Conservation (phyloP, 176 grass and related monocot species). For the Eragrostis curvula region DNA sequence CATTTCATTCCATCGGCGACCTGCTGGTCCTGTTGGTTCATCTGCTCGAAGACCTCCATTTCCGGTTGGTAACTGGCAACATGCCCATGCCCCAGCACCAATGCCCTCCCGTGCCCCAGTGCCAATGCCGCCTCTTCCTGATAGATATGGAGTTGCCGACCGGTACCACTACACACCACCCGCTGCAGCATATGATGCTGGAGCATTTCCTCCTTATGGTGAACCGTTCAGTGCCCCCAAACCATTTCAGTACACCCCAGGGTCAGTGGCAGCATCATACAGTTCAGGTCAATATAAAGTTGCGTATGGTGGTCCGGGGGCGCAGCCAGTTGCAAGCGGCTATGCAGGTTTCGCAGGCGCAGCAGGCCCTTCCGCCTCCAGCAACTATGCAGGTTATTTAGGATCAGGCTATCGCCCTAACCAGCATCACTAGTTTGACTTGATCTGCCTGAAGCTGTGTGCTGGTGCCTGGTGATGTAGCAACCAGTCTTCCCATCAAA, state of each 20-base stretch:
- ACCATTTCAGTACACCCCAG: constrained; percentile 48
- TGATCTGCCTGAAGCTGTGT: neutral
- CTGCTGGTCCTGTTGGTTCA: constrained; percentile 29
- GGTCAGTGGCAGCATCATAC: constrained; percentile 45
- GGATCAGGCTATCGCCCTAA: constrained; percentile 43
- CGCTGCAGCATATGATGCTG: constrained; percentile 33
- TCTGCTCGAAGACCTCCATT: constrained; percentile 49
- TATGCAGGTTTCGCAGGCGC: constrained; percentile 26
- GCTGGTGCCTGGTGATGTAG: constrained; percentile 15
- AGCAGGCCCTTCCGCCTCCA: constrained; percentile 40
- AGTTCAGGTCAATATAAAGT: constrained; percentile 45
- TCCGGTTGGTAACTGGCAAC: constrained; percentile 47
- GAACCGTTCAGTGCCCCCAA: constrained; percentile 41
- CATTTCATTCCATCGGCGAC: constrained; percentile 40
- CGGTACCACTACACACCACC: constrained; percentile 48
- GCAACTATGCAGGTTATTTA: constrained; percentile 47
- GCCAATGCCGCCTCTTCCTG: constrained; percentile 43
- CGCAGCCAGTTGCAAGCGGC: constrained; percentile 1
- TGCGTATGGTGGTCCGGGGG: constrained; percentile 25
- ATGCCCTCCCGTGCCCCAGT: constrained; percentile 45
- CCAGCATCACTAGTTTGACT: constrained; percentile 52
- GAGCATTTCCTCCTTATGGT: constrained; percentile 35
- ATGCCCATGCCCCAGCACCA: constrained; percentile 44
- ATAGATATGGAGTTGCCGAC: constrained; percentile 39
- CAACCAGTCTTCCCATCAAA: neutral